Base-by-base conservation (phyloP, 176 grass and related monocot genomes). In the Paspalum vaginatum region DNA sequence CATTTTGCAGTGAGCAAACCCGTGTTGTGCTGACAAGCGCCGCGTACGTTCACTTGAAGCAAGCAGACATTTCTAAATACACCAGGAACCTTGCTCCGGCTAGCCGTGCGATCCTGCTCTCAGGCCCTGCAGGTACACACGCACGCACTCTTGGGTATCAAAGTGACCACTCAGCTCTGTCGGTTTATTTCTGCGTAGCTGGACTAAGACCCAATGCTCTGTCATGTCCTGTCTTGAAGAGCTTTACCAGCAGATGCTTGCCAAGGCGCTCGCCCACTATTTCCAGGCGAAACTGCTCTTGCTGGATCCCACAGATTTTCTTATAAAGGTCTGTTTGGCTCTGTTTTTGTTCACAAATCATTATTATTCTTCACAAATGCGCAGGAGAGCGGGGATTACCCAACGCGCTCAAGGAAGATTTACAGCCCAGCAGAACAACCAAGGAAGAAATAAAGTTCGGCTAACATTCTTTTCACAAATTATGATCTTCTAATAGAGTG, bases 231-330 rank as follows among this genome's bases (percentile, higher is more conserved):
- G 21, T 69, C 65, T 79, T 88, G 79, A 89, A 98, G 95, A 98
- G 78, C 86, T 95, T 84, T 98, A 98, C 82, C 92, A 98, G 86
- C 95, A 98, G 82, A 93, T 95, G 92, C 95, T 98, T 56, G 92
- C 92, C 0, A 98, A 91, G 75, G 92, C 95, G 20, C 90, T 98
- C 27, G 92, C 95, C 5, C 90, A 98, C 75, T 91, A 91, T 61
- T 98, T 91, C 45, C 86, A 98, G 66, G 88, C 95, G 0, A 98
- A 95, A 75, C 82, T 95, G 42, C 78, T 98, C 38, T 82, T 98
- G 84, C 90, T 98, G 47, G 95, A 95, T 86, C 88, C 88, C 81
- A 95, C 86, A 32, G 90, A 93, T 88, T 98, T 95, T 60, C 91
- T 89, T 57, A 81, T 93, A 76, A 98, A 98, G 87, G 96, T 98